phyloP scores from a whole-genome alignment of 345 rosid species.

The Ceriops tagal region DNA sequence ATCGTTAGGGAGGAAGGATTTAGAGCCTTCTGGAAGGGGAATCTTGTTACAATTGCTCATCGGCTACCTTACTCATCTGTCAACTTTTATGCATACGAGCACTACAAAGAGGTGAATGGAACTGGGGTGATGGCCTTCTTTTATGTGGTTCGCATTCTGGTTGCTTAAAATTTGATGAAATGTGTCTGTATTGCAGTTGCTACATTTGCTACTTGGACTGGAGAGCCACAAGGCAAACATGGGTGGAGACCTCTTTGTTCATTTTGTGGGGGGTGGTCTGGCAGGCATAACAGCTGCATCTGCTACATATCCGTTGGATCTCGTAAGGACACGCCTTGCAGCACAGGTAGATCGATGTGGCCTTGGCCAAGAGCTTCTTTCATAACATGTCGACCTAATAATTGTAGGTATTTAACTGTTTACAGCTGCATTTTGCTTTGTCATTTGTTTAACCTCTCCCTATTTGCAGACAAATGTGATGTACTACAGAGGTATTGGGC shows the following conservation, averaged over 20 bases:
- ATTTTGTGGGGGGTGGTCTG: conserved; percentile 84
- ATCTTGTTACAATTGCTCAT: conserved; percentile 89
- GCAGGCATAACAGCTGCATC: conserved; percentile 95
- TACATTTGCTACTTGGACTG: conserved; percentile 38
- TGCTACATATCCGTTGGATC: conserved; percentile 89
- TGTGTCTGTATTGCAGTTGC: conserved; percentile 42
- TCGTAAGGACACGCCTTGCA: conserved; percentile 93
- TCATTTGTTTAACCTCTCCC: not conserved
- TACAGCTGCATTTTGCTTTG: not conserved
- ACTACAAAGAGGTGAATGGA: conserved; percentile 58
- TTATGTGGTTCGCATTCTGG: not conserved
- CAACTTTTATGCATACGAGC: conserved; percentile 86
- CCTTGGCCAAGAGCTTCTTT: conserved; percentile 6
- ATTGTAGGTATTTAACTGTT: no score
- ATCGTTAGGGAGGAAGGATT: conserved; percentile 79
- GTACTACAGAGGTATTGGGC: conserved; percentile 80
- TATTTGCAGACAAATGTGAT: conserved; percentile 57
- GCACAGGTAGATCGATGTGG: conserved; percentile 59
- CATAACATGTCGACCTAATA: no score
- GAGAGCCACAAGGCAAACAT: conserved; percentile 35
- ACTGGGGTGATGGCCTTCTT: not conserved
- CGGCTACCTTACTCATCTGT: conserved; percentile 90
- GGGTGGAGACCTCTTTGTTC: conserved; percentile 42
- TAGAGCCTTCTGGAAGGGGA: conserved; percentile 95
- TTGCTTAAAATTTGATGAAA: conserved; percentile 7